Evolutionary conservation across 2,329 filamentous ascomycete genomes (phyloP), one percentile per base, ranked within the genome.

Genomic region (Aureobasidium sp.): DNA sequence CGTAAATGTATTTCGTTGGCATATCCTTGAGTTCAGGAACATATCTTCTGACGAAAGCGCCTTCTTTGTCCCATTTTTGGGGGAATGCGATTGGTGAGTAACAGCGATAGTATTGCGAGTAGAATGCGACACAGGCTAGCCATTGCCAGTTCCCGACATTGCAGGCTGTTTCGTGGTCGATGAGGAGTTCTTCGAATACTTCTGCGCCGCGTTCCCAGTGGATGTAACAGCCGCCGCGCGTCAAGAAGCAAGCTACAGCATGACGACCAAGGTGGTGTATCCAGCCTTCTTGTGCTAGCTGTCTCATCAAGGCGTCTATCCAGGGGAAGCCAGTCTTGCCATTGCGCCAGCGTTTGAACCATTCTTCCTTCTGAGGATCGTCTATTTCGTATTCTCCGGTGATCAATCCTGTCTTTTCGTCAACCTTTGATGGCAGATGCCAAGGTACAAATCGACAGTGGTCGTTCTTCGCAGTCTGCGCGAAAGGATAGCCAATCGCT

Each of bases 71-170:
- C 86, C 87, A 90, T 70, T 90, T 90, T 73, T 87, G 84, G 0
- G 85, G 84, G 69, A 92, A 92, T 0, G 86, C 82, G 17, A 91
- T 73, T 0, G 89, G 89, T 53, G 79, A 83, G 70, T 90, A 91
- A 68, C 84, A 86, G 1, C 88, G 81, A 69, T 82, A 89, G 74
- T 87, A 91, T 70, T 89, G 86, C 0, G 82, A 75, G 74, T 85
- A 91, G 72, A 92, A 92, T 0, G 89, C 89, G 0, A 87, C 86
- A 70, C 89, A 91, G 62, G 80, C 83, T 8, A 92, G 74, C 88
- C 88, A 91, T 70, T 90, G 87, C 88, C 88, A 91, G 69, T 91
- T 91, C 0, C 88, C 88, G 0, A 81, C 81, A 68, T 91, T 91
- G 70, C 87, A 89, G 1, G 87, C 85, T 0, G 84, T 80, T 70